Evolutionary conservation across 2,329 filamentous ascomycete genomes (phyloP), one percentile per base, ranked within the genome.

Genomic region (Clarireedia monteithiana): DNA sequence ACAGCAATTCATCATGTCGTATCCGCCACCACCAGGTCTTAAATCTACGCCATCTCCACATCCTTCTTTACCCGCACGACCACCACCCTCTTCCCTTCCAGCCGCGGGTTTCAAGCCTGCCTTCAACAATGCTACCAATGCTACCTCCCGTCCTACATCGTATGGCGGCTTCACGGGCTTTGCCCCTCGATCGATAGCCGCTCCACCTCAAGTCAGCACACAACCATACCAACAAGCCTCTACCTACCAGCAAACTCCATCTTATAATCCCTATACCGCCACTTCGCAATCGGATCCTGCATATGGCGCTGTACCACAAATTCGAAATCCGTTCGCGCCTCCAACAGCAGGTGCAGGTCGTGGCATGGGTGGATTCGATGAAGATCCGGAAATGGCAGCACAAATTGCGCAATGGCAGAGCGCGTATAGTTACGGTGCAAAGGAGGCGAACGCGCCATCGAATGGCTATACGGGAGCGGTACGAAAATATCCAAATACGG

Each of bases 361-460:
- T 67, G 61, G 68, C 62, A 63, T 67, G 50, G 60, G 66, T 65
- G 69, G 65, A 55, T 72, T 69, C 61, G 76, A 78, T 61, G 82
- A 77, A 67, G 80, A 96, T 66, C 83, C 89, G 3, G 90, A 96
- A 63, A 86, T 89, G 75, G 90, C 94, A 57, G 90, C 89, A 30
- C 89, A 95, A 71, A 91, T 96, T 59, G 91, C 91, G 49, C 89
- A 95, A 71, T 96, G 92, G 90, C 91, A 95, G 72, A 92, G 87
- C 71, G 89, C 91, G 26, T 96, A 96, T 71, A 42, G 17, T 42
- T 42, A 42, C 14, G 81, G 84, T 60, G 79, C 77, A 50, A 85
- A 81, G 64, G 84, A 87, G 50, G 75, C 78, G 10, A 54, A 49
- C n/a, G 24, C 52, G 5, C 38, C 34, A 23, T 68, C 69, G 38